Percentiles rank a stretch among this genome's conserved stretches.
phyloP scores from a whole-genome alignment of 2,329 filamentous ascomycete genomes.

The Lasiodiplodia sp. region DNA sequence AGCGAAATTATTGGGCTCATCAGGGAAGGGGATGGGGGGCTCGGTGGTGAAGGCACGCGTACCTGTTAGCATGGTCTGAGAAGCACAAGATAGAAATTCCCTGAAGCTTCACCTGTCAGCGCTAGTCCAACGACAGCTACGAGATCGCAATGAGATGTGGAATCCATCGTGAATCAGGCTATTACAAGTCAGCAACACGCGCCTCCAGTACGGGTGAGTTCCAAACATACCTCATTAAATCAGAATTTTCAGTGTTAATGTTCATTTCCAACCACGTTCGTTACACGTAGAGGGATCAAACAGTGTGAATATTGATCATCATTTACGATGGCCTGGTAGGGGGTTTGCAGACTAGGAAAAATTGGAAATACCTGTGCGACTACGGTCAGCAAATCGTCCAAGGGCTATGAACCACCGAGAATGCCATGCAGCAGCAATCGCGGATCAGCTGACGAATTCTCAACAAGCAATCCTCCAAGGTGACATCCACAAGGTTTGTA shows the following conservation, averaged over 20 bases:
- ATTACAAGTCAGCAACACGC: conserved; percentile 36
- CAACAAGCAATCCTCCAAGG: conserved; percentile 67
- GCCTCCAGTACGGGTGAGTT: background rate
- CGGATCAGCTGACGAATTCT: conserved; percentile 71
- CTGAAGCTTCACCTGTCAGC: conserved; percentile 32
- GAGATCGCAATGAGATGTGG: conserved; percentile 12
- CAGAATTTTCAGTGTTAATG: conserved; percentile 71
- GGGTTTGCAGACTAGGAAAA: conserved; percentile 33
- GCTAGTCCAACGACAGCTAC: conserved; percentile 33
- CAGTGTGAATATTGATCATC: conserved; percentile 77
- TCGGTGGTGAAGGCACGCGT: background rate
- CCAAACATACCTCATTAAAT: conserved; percentile 69
- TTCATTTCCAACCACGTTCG: conserved; percentile 61
- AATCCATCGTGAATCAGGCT: conserved; percentile 49
- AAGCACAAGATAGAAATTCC: background rate
- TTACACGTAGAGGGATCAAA: conserved; percentile 65
- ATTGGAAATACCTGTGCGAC: conserved; percentile 33
- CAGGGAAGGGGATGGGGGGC: conserved; percentile 47
- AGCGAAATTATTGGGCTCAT: conserved; percentile 69
- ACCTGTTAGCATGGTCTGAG: conserved; percentile 31
- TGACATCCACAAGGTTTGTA: conserved; percentile 70
- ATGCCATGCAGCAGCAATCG: conserved; percentile 22
- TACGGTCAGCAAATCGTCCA: conserved; percentile 28
- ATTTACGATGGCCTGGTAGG: conserved; percentile 56
- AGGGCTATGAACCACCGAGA: background rate